Conservation (phyloP, 2,329 filamentous ascomycete species). For the Lecanicillium sp. region DNA sequence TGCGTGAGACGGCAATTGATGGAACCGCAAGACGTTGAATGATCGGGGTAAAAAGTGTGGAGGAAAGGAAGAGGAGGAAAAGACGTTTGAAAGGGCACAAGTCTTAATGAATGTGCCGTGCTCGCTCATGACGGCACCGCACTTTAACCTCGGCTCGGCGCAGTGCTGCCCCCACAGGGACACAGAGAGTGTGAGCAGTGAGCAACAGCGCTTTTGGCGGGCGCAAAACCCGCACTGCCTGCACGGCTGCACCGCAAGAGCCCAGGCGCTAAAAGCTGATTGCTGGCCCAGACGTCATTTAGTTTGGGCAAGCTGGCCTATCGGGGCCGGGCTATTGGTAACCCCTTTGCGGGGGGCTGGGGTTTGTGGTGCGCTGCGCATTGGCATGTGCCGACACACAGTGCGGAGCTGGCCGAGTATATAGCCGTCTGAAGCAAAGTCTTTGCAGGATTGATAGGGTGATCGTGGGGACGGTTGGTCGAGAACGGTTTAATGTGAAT, state of each 20-base stretch:
- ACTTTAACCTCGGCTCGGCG: too few species aligned
- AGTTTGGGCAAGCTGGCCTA: neutral
- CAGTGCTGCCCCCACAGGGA: neutral
- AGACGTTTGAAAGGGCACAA: too few species aligned
- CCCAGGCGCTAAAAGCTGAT: too few species aligned
- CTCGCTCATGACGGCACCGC: too few species aligned
- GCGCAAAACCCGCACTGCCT: too few species aligned
- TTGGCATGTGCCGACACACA: neutral
- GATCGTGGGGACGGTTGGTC: neutral
- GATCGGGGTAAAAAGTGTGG: conserved; percentile 1
- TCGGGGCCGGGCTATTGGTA: conserved; percentile 7
- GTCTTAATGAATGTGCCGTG: neutral
- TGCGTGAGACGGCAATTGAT: too few species aligned
- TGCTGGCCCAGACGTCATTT: too few species aligned
- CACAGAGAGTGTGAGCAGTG: neutral
- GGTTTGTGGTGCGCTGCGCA: neutral
- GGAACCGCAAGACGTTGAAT: too few species aligned
- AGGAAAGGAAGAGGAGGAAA: neutral
- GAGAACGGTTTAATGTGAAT: neutral
- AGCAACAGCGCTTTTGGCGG: too few species aligned
- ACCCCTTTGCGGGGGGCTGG: neutral
- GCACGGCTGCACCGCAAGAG: too few species aligned
- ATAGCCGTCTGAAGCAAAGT: neutral
- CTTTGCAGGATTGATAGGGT: too few species aligned
- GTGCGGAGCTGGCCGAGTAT: neutral